Percentiles rank a stretch among this genome's conserved stretches.
Evolutionary conservation across 305 asterid species (phyloP).

Genomic region (Ajuga reptans): DNA sequence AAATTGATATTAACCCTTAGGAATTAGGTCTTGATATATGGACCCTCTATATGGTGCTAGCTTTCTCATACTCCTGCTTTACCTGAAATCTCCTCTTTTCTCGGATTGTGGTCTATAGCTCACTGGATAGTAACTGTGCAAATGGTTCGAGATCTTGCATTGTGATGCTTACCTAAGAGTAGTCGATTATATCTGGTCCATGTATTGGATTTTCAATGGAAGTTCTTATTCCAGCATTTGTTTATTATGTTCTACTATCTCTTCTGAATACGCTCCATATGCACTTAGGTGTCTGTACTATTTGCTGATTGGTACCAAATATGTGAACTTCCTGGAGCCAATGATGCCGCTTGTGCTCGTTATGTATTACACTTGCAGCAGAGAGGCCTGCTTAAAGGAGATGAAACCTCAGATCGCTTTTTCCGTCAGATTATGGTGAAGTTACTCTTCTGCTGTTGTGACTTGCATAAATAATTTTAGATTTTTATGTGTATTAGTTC

Average conservation of each 20-base stretch:
- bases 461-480: not conserved
- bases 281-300: constrained; percentile 53
- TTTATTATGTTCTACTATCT: constrained; percentile 10
- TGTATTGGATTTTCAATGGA: not conserved
- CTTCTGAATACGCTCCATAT: not conserved
- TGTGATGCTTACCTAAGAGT: not conserved
- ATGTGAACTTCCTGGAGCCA: constrained; percentile 80
- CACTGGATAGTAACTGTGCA: not conserved
- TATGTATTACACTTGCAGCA: constrained; percentile 62
- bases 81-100: too few species aligned
- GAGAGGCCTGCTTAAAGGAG: constrained; percentile 84
- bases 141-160: not conserved
- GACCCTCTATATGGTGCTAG: too few species aligned
- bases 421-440: constrained; percentile 72
- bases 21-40: too few species aligned
- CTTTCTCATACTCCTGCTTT: too few species aligned
- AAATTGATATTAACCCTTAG: too few species aligned
- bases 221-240: too few species aligned
- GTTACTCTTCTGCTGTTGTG: not conserved
- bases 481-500: not conserved
- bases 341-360: constrained; percentile 64
- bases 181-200: constrained; percentile 2
- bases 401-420: constrained; percentile 76
- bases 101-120: too few species aligned
- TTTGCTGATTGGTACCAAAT: constrained; percentile 86